phyloP scores from a whole-genome alignment of 2,329 filamentous ascomycete species.

The Lasiodiplodia theobromae region DNA sequence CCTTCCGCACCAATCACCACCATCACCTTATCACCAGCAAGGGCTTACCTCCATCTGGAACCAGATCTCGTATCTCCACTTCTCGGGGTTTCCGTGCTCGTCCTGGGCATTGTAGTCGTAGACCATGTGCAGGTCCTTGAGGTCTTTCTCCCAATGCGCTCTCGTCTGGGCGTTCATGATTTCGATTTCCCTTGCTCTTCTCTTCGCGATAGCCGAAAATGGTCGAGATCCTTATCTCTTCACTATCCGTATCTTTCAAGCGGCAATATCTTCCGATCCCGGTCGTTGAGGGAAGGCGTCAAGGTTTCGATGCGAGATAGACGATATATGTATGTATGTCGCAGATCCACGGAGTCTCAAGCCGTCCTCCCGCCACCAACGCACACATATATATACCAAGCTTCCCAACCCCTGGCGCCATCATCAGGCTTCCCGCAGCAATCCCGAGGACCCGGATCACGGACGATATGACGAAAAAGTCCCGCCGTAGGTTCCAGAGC shows the following conservation, averaged over 20 bases:
- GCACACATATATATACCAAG: not conserved
- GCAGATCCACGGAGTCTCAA: not conserved
- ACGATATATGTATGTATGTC: not conserved
- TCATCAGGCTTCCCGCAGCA: not conserved
- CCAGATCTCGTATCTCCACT: constrained; percentile 69
- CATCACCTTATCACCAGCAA: not conserved
- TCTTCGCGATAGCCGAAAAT: not conserved
- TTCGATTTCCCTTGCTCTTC: not conserved
- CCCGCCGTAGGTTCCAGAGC: not conserved
- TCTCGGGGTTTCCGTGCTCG: constrained; percentile 58
- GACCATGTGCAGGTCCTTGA: constrained; percentile 62
- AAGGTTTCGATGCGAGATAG: not conserved
- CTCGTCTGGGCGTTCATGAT: constrained; percentile 17
- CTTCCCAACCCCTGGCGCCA: not conserved
- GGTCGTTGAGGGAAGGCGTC: not conserved
- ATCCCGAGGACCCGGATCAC: not conserved
- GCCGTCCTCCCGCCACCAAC: not conserved
- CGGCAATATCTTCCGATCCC: not conserved
- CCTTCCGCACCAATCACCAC: constrained; percentile 15
- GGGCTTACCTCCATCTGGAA: constrained; percentile 56
- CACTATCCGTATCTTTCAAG: not conserved
- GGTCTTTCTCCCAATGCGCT: constrained; percentile 56
- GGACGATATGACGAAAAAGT: not conserved
- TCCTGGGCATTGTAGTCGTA: constrained; percentile 64
- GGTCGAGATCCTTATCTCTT: not conserved